Conservation (phyloP, 257 asterid genomes). For the Nicotiana undulata region DNA sequence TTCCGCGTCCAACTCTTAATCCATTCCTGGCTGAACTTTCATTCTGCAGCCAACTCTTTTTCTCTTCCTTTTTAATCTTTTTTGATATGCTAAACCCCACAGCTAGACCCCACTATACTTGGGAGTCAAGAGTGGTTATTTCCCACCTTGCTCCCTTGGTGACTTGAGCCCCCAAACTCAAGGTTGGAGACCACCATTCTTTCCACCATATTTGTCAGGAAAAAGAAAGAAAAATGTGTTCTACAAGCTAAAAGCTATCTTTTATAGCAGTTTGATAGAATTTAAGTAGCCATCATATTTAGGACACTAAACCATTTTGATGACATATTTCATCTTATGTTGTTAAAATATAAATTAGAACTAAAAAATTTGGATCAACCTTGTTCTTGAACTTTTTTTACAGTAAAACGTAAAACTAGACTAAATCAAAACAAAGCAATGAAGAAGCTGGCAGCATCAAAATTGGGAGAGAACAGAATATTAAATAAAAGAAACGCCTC, state of each 20-base stretch:
- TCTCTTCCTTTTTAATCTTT: neutral
- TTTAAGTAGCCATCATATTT: neutral
- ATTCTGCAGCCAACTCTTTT: neutral
- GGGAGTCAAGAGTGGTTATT: neutral
- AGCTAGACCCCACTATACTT: neutral
- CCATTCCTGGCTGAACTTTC: neutral
- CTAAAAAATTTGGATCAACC: neutral
- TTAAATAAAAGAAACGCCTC: neutral
- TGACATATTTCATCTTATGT: neutral
- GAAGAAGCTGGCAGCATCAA: neutral
- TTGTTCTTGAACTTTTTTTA: neutral
- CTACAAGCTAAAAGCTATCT: neutral
- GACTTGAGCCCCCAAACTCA: neutral
- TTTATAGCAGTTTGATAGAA: neutral
- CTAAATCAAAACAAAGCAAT: neutral
- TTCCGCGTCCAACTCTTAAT: neutral
- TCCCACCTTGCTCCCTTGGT: neutral
- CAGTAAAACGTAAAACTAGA: neutral
- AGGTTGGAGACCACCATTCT: neutral
- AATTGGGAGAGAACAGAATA: neutral
- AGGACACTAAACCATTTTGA: neutral
- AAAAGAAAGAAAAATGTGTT: neutral
- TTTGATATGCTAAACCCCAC: neutral
- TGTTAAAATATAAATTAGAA: neutral
- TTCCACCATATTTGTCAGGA: neutral